These are phyloP conservation scores for Myriosclerotinia scirpicola DNA, from an alignment of 2,329 filamentous ascomycete species.

Conservation along the genomic window DNA sequence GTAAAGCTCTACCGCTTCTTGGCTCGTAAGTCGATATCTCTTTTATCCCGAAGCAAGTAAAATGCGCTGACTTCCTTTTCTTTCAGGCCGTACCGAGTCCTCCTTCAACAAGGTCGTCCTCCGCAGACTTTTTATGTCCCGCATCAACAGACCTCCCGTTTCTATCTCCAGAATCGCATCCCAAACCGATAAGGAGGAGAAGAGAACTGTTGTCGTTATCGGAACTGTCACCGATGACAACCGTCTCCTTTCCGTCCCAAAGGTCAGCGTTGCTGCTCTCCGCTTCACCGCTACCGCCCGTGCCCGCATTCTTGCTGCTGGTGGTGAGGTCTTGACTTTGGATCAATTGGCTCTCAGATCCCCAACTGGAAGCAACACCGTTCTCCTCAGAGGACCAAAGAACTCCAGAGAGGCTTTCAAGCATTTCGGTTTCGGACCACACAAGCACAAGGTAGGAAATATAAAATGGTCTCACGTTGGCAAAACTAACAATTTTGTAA, in stretches of 20 bases:
- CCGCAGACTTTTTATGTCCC: constrained; percentile 96
- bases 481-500: constrained; percentile 41
- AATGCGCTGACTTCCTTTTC: constrained; percentile 10
- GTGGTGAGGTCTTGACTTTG: constrained; percentile 92
- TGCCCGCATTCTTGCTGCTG: constrained; percentile 87
- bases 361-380: constrained; percentile 94
- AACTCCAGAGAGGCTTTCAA: constrained; percentile 96
- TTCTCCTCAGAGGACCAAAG: constrained; percentile 97
- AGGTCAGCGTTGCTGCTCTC: constrained; percentile 89
- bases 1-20: constrained; percentile 99
- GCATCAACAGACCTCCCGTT: constrained; percentile 95
- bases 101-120: constrained; percentile 99
- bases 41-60: background rate
- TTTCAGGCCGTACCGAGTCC: constrained; percentile 85
- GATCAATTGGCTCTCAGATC: constrained; percentile 96
- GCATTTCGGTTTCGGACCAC: constrained; percentile 98
- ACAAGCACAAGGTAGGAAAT: constrained; percentile 86
- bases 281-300: constrained; percentile 96
- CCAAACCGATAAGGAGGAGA: constrained; percentile 65
- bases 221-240: constrained; percentile 98
- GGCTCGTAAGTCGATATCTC: constrained; percentile 67
- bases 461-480: no score
- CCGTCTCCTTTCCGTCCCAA: constrained; percentile 85
- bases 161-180: constrained; percentile 86
- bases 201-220: constrained; percentile 90